Base-by-base conservation (phyloP, 2,329 filamentous ascomycete species). In the Arthrobotrys iridis region DNA sequence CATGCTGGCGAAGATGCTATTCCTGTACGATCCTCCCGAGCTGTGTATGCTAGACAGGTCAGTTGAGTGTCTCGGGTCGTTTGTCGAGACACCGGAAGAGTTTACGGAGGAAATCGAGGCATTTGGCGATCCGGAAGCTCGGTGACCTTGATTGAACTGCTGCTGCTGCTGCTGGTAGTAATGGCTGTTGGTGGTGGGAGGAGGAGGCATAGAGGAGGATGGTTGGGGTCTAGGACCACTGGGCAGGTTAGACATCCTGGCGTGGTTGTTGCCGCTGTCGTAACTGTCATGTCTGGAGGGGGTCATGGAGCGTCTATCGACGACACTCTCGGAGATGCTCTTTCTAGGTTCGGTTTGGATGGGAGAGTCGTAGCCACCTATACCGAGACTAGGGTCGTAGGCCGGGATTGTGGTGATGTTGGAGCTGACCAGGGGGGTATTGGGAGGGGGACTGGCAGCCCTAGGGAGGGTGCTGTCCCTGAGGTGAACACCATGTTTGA, bases 1-100 rank as follows among this genome's bases (percentile, higher is more conserved):
- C 35, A 73, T 74, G 45, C 52, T 65, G 7, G 76, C 64, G 48
- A 76, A 76, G n/a, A 77, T 66, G 35, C 63, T 77, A 46, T 76
- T 76, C 18, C 76, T 65, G 41, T 77, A 70, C 10, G 67, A 68
- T 33, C 68, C 71, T 37, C 72, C 70, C 37, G 76, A 76, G 65
- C 70, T 77, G 80, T 88, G 86, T 77, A 90, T 83, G 81, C 88
- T 90, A 68, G 86, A 85, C 79, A 89, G 88, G 80, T 90, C 88
- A 71, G 87, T 85, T 13, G 87, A 88, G 46, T 84, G 83, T 79
- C 87, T 84, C 41, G 86, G 86, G 79, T 85, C 86, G 50, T 22
- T 55, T 35, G 83, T 82, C 1, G 71, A 62, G 37, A 60, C 84
- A 10, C 82, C 84, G 20, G 79, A 80, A 4, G 81, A 82, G 64